Conservation (phyloP, 129 eudicot genomes). For the Flaveria sonorensis region DNA sequence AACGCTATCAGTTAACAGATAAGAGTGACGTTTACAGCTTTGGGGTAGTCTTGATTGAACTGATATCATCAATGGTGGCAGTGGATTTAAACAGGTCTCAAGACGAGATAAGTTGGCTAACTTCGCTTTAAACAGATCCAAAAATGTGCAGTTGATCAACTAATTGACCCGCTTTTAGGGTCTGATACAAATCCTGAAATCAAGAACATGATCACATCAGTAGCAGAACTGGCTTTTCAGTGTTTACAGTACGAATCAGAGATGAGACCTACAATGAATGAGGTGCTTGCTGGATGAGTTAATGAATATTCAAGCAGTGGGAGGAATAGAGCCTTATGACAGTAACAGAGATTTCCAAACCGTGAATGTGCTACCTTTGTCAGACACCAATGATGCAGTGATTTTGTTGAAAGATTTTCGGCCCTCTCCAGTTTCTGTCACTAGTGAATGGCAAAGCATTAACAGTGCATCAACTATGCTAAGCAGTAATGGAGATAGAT, state of each 20-base stretch:
- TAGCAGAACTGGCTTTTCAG: conserved; percentile 76
- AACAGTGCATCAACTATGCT: conserved; percentile 45
- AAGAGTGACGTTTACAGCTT: conserved; percentile 94
- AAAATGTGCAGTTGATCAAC: conserved; percentile 50
- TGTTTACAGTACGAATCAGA: conserved; percentile 87
- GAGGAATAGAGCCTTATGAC: conserved; percentile 1
- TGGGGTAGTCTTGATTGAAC: conserved; percentile 85
- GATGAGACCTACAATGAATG: conserved; percentile 79
- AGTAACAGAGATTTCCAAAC: conserved; percentile 12
- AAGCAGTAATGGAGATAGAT: neutral
- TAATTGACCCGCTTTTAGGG: conserved; percentile 61
- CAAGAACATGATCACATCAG: conserved; percentile 60
- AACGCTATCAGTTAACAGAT: conserved; percentile 70
- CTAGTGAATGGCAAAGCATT: conserved; percentile 51
- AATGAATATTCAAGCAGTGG: conserved; percentile 42
- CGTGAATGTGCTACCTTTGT: conserved; percentile 37
- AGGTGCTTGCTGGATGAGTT: conserved; percentile 52
- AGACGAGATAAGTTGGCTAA: conserved; percentile 76
- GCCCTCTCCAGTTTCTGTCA: conserved; percentile 51
- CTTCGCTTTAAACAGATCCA: conserved; percentile 73
- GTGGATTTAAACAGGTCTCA: conserved; percentile 65
- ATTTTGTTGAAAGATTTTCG: conserved; percentile 40
- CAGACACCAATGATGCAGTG: conserved; percentile 48
- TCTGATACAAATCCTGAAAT: conserved; percentile 45
- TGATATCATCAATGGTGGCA: conserved; percentile 81